A percentile compares a stretch with the other conserved stretches of the same genome.
Conservation (phyloP, 2,329 filamentous ascomycete species). For the Mariannaea sp. region DNA sequence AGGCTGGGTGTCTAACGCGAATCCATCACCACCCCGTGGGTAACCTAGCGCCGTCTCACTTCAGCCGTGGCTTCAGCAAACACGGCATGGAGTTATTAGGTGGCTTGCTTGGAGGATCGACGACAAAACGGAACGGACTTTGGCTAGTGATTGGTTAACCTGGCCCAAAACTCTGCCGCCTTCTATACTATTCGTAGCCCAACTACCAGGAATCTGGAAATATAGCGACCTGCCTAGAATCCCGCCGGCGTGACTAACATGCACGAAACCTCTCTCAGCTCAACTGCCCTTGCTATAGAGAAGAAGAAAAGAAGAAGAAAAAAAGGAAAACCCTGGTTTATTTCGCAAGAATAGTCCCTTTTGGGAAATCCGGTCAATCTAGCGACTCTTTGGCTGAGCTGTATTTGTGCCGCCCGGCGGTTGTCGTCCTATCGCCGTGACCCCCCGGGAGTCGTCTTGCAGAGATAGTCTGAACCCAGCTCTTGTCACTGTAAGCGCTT, state of each 20-base stretch:
- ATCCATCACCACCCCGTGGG: not conserved
- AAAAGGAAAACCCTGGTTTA: not conserved
- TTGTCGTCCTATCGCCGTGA: not conserved
- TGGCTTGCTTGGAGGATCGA: not conserved
- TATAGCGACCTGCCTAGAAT: not conserved
- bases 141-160: not conserved
- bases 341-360: not conserved
- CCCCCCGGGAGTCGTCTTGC: not conserved
- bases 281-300: no score
- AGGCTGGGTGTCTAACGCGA: conserved; percentile 1
- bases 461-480: conserved; percentile 1
- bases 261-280: not conserved
- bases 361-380: not conserved
- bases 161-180: not conserved
- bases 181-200: not conserved
- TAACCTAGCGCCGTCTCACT: not conserved
- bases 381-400: not conserved
- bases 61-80: not conserved
- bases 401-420: not conserved
- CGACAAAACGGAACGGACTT: not conserved
- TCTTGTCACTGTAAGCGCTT: not conserved
- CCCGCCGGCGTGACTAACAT: not conserved
- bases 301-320: no score
- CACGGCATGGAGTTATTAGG: not conserved
- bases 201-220: not conserved